phyloP scores from a whole-genome alignment of 805 yeast genomes.

The Candida vartiovaarae region DNA sequence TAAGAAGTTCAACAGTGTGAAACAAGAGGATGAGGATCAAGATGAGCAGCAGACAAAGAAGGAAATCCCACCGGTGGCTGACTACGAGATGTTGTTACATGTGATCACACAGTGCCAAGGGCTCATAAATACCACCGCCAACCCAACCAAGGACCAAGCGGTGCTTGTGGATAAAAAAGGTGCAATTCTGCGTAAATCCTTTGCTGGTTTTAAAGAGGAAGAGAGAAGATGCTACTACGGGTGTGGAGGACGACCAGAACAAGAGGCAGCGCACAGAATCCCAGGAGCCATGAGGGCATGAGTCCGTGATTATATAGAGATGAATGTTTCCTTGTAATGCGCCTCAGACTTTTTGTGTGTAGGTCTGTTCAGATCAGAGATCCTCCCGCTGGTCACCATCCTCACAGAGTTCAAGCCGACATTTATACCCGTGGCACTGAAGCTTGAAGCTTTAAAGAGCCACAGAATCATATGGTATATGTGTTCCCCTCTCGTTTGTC shows the following conservation, averaged over 20 bases:
- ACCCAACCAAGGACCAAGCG: constrained; percentile 55
- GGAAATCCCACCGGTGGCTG: constrained; percentile 3
- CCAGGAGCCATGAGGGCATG: background rate
- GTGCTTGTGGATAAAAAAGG: constrained; percentile 53
- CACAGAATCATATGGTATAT: too few relatives aligned
- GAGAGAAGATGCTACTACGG: constrained; percentile 16
- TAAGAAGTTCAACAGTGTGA: constrained; percentile 40
- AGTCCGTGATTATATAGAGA: too few relatives aligned
- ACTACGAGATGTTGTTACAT: constrained; percentile 36
- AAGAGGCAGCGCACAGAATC: constrained; percentile 19
- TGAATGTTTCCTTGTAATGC: too few relatives aligned
- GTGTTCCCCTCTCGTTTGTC: too few relatives aligned
- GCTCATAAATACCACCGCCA: constrained; percentile 33
- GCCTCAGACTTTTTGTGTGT: too few relatives aligned
- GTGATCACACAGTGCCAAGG: constrained; percentile 43
- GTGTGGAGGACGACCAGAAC: constrained; percentile 20
- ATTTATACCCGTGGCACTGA: too few relatives aligned
- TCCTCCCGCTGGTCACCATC: too few relatives aligned
- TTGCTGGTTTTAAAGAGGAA: constrained; percentile 41
- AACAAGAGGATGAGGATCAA: constrained; percentile 13
- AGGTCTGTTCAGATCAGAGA: too few relatives aligned
- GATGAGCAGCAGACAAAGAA: constrained; percentile 2
- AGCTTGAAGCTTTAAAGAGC: too few relatives aligned
- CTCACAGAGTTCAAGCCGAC: too few relatives aligned
- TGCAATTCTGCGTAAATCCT: constrained; percentile 59